A percentile compares a stretch with the other conserved stretches of the same genome.
Conservation (phyloP, 2,329 filamentous ascomycete genomes). For the Pestalotiopsis sp. region DNA sequence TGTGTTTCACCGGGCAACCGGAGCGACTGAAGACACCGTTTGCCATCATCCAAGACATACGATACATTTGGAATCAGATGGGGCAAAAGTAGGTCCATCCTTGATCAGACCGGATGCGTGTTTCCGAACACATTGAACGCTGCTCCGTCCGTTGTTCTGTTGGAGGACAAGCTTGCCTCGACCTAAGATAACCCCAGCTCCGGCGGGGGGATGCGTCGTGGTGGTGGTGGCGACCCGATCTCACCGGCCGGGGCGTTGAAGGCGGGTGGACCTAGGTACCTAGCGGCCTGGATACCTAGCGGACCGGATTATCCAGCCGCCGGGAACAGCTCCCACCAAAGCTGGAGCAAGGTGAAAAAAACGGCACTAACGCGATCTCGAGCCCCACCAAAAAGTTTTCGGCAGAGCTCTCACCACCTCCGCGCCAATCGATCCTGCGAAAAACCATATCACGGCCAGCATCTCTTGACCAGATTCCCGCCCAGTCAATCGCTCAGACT, state of each 20-base stretch:
- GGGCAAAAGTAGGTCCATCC: background rate
- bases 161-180: too few species aligned
- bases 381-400: slow-evolving; percentile 13
- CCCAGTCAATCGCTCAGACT: background rate
- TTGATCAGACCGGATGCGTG: background rate
- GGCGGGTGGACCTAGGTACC: background rate
- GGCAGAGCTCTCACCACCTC: background rate
- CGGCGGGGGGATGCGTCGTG: too few species aligned
- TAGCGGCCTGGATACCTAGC: background rate
- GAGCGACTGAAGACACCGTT: background rate
- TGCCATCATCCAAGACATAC: background rate
- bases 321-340: background rate
- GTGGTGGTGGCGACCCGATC: background rate
- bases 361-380: background rate
- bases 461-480: background rate
- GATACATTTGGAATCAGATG: background rate
- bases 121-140: background rate
- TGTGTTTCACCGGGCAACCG: background rate
- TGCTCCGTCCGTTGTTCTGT: too few species aligned
- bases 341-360: background rate
- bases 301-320: background rate
- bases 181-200: too few species aligned
- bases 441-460: background rate
- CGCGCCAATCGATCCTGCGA: background rate
- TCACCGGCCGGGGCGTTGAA: background rate